Percentiles rank a stretch among this genome's conserved stretches.
Conservation (phyloP, 1,139 yeast genomes). For the Pichia sp. region DNA sequence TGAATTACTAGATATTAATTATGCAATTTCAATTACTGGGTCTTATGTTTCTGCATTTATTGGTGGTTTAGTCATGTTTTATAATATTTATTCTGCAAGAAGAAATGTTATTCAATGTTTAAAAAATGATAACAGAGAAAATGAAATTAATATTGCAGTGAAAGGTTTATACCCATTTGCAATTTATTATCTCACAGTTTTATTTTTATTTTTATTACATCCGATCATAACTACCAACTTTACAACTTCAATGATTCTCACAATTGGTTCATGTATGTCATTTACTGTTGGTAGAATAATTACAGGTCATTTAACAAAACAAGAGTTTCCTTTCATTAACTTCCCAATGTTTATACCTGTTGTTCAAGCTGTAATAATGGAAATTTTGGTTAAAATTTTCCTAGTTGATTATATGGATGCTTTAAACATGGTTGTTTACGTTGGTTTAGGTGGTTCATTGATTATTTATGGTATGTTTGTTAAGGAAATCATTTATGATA, state of each 20-base stretch:
- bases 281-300: constrained; percentile 86
- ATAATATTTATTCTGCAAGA: constrained; percentile 69
- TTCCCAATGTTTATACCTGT: constrained; percentile 66
- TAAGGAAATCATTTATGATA: constrained; percentile 74
- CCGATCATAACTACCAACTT: constrained; percentile 34
- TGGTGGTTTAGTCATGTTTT: constrained; percentile 54
- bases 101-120: constrained; percentile 58
- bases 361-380: constrained; percentile 43
- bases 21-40: constrained; percentile 26
- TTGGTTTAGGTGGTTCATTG: constrained; percentile 66
- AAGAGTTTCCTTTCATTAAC: constrained; percentile 65
- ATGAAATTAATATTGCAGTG: constrained; percentile 37
- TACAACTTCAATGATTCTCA: constrained; percentile 55
- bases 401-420: constrained; percentile 37
- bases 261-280: constrained; percentile 73
- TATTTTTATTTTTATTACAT: constrained; percentile 39
- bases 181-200: constrained; percentile 51
- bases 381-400: constrained; percentile 35
- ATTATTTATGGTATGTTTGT: constrained; percentile 79
- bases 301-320: constrained; percentile 77
- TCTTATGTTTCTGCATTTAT: constrained; percentile 32
- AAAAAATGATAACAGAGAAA: constrained; percentile 29
- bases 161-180: constrained; percentile 68
- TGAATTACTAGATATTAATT: constrained; percentile 18
- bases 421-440: constrained; percentile 51